Conservation (phyloP, 2,329 filamentous ascomycete genomes). For the Neocucurbitaria cava region DNA sequence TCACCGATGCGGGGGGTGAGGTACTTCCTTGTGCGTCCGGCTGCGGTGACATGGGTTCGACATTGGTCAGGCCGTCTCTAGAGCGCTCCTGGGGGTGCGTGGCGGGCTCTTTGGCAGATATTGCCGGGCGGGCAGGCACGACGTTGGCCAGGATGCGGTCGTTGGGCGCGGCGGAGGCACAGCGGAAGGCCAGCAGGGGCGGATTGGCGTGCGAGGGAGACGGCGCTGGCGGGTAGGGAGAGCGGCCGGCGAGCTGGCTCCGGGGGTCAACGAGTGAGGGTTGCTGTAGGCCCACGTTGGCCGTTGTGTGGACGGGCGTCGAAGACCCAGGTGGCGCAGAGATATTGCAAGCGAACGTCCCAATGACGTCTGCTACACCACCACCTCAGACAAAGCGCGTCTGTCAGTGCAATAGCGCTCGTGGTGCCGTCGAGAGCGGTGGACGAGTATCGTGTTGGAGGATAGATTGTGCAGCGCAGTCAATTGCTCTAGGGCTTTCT, state of each 20-base stretch:
- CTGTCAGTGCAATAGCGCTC: neutral
- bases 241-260: slow-evolving; percentile 13
- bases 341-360: slow-evolving; percentile 30
- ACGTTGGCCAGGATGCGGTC: slow-evolving; percentile 28
- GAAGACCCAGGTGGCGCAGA: slow-evolving; percentile 27
- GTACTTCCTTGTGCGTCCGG: slow-evolving; percentile 47
- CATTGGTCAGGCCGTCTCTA: slow-evolving; percentile 49
- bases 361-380: slow-evolving; percentile 34
- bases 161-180: slow-evolving; percentile 30
- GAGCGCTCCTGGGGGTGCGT: slow-evolving; percentile 32
- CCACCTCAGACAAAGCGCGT: slow-evolving; percentile 9
- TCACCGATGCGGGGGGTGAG: slow-evolving; percentile 51
- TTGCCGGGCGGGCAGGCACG: slow-evolving; percentile 30
- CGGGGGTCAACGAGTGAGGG: slow-evolving; percentile 30
- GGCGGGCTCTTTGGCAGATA: slow-evolving; percentile 44
- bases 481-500: neutral
- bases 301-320: slow-evolving; percentile 32
- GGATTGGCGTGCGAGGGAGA: slow-evolving; percentile 21
- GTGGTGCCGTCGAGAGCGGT: neutral
- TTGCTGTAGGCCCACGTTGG: slow-evolving; percentile 38
- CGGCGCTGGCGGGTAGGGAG: slow-evolving; percentile 14
- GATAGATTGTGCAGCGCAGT: neutral
- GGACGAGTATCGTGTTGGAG: neutral
- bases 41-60: slow-evolving; percentile 52
- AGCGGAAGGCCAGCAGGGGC: slow-evolving; percentile 27